Evolutionary conservation across 1,139 yeast genomes (phyloP).

Genomic region (Suzukiozyma palmioleophila): DNA sequence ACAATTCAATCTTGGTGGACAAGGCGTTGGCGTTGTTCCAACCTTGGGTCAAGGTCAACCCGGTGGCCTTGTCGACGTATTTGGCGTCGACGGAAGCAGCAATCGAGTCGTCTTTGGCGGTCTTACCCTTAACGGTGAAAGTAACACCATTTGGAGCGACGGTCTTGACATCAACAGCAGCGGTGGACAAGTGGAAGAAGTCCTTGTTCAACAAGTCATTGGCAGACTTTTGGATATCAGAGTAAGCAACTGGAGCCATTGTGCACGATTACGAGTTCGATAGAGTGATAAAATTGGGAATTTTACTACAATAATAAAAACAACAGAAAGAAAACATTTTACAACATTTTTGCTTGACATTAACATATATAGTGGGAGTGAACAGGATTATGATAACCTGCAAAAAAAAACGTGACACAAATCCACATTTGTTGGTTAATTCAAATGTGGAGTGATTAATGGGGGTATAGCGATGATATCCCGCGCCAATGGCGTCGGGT

Average conservation of each 20-base stretch:
- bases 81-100: constrained; percentile 90
- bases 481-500: neutral
- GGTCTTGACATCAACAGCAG: constrained; percentile 85
- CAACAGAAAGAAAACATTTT: neutral
- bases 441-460: neutral
- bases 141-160: constrained; percentile 95
- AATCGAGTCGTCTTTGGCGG: constrained; percentile 76
- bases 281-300: neutral
- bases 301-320: neutral
- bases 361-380: neutral
- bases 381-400: neutral
- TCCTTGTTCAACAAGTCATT: constrained; percentile 88
- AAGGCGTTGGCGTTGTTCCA: constrained; percentile 94
- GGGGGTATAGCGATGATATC: no score
- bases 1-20: constrained; percentile 89
- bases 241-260: constrained; percentile 69
- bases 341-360: neutral
- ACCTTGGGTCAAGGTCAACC: constrained; percentile 92
- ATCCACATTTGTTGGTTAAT: neutral
- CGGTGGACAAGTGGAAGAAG: constrained; percentile 88
- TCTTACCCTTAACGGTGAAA: constrained; percentile 92
- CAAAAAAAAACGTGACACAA: constrained; percentile 1
- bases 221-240: constrained; percentile 87
- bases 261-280: constrained; percentile 7
- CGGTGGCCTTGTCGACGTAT: constrained; percentile 90